Conservation (phyloP, 2,329 filamentous ascomycete species). For the Hypoxylon sp. region DNA sequence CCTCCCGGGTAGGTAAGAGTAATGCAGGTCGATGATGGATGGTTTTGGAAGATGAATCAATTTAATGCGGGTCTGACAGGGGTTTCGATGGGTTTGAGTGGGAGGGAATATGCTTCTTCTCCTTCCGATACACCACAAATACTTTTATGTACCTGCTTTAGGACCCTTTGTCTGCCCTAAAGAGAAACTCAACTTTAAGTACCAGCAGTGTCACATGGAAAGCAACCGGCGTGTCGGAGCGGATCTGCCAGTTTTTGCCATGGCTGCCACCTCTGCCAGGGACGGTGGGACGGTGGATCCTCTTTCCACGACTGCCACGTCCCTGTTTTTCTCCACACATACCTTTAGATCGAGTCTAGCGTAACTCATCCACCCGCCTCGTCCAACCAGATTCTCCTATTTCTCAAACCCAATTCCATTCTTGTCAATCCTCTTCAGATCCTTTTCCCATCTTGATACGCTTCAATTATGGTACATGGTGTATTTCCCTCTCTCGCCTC, state of each 20-base stretch:
- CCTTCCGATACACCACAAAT: conserved; percentile 23
- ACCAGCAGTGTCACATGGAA: conserved; percentile 9
- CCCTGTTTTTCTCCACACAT: conserved; percentile 35
- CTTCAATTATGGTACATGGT: not conserved
- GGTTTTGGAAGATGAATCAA: conserved; percentile 41
- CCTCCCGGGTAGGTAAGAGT: conserved; percentile 13
- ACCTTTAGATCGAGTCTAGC: conserved; percentile 33
- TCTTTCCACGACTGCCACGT: conserved; percentile 40
- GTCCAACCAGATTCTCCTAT: conserved; percentile 23
- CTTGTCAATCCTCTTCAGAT: conserved; percentile 24
- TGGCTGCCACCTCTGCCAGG: conserved; percentile 30
- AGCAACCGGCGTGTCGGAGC: conserved; percentile 38
- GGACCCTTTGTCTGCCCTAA: conserved; percentile 20
- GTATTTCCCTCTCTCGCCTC: conserved; percentile 25
- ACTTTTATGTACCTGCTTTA: conserved; percentile 36
- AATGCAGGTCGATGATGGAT: conserved; percentile 32
- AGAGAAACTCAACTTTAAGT: conserved; percentile 12
- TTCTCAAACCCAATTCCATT: conserved; percentile 27
- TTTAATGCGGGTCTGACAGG: conserved; percentile 42
- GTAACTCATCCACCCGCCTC: conserved; percentile 5
- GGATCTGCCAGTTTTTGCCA: conserved; percentile 34
- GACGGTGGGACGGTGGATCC: conserved; percentile 14
- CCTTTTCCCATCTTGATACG: conserved; percentile 1
- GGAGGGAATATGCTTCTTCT: conserved; percentile 28
- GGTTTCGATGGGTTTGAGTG: conserved; percentile 1